A percentile compares a stretch with the other conserved stretches of the same genome.
Conservation (phyloP, 768 basidiomycete species). For the Clathrus columnatus region DNA sequence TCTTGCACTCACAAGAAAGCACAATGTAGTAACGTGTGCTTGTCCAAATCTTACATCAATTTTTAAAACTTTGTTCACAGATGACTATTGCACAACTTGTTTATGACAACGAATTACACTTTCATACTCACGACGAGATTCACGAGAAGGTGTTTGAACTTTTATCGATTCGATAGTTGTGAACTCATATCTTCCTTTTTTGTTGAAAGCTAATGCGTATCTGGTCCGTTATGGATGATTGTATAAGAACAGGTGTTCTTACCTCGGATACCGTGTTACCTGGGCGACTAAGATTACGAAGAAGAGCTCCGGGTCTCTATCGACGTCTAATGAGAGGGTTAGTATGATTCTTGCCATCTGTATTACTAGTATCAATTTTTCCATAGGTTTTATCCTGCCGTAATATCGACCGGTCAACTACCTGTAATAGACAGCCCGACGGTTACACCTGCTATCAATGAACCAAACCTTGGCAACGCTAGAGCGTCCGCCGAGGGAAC, state of each 20-base stretch:
- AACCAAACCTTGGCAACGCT: neutral
- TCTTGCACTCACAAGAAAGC: slow-evolving; percentile 62
- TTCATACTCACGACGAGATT: slow-evolving; percentile 70
- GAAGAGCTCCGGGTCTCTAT: slow-evolving; percentile 86
- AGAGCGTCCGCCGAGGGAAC: slow-evolving; percentile 14
- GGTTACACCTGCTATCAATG: slow-evolving; percentile 17
- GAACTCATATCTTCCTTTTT: neutral
- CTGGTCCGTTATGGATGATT: slow-evolving; percentile 90
- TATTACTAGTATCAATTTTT: neutral
- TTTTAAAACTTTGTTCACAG: too few species aligned
- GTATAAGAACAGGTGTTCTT: slow-evolving; percentile 79
- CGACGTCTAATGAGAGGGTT: slow-evolving; percentile 85
- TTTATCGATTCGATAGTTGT: neutral
- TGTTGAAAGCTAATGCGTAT: slow-evolving; percentile 52
- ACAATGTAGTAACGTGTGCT: slow-evolving; percentile 53
- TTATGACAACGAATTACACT: slow-evolving; percentile 82
- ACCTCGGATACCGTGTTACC: slow-evolving; percentile 73
- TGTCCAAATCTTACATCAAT: neutral
- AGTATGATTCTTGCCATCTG: slow-evolving; percentile 14
- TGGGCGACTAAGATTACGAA: slow-evolving; percentile 68
- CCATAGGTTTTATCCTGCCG: slow-evolving; percentile 44
- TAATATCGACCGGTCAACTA: slow-evolving; percentile 28
- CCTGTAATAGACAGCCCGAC: slow-evolving; percentile 27
- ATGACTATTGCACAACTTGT: slow-evolving; percentile 92
- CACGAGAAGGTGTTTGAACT: slow-evolving; percentile 47